A percentile compares a stretch with the other conserved stretches of the same genome.
These are phyloP conservation scores for Fusarium domesticum DNA, from an alignment of 2,329 filamentous ascomycete species.

Conservation along the genomic window DNA sequence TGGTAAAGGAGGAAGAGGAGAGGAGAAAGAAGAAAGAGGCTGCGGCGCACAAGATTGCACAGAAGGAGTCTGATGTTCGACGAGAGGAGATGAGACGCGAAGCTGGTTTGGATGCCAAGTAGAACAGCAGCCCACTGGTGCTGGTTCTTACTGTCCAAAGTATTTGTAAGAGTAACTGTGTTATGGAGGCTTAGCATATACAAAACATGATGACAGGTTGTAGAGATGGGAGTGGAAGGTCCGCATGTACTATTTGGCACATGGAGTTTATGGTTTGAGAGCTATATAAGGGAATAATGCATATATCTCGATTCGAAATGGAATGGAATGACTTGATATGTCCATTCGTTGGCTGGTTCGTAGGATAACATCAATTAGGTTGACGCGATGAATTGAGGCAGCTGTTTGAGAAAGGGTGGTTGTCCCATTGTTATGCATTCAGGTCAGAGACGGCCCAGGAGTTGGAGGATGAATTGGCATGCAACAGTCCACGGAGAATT, in stretches of 20 bases:
- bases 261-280: neutral
- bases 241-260: neutral
- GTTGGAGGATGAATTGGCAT: too few species aligned
- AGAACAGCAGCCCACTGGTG: neutral
- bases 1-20: constrained; percentile 49
- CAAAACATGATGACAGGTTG: neutral
- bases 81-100: constrained; percentile 50
- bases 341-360: too few species aligned
- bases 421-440: too few species aligned
- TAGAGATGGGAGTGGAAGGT: neutral
- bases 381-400: too few species aligned
- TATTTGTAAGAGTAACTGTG: constrained; percentile 26
- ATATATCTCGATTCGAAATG: too few species aligned
- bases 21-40: constrained; percentile 38
- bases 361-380: too few species aligned
- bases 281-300: too few species aligned
- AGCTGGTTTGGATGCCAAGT: constrained; percentile 42
- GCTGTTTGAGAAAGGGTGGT: too few species aligned
- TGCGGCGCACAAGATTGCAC: constrained; percentile 35
- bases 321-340: too few species aligned
- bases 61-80: constrained; percentile 42
- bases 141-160: constrained; percentile 2
- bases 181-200: constrained; percentile 17
- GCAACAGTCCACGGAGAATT: too few species aligned
- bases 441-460: too few species aligned